A percentile compares a stretch with the other conserved stretches of the same genome.
phyloP scores from a whole-genome alignment of 306 rosid species.

The Canavalia gladiata region DNA sequence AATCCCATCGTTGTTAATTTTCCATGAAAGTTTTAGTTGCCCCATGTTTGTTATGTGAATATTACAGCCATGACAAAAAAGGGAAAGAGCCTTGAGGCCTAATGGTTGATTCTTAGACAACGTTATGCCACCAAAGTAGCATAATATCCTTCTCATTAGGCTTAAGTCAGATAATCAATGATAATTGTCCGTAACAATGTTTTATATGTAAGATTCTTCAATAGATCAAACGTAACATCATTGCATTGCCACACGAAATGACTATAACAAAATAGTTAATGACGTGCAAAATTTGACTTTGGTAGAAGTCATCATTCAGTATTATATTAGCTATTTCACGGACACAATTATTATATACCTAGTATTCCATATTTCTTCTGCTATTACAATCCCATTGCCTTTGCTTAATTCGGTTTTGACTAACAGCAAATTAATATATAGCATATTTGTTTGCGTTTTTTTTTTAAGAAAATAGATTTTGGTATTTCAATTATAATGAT shows the following conservation, averaged over 20 bases:
- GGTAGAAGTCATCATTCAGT: background rate
- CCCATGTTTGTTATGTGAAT: slow-evolving; percentile 6
- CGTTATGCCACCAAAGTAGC: slow-evolving; percentile 36
- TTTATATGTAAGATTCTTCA: slow-evolving; percentile 35
- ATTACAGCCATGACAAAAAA: slow-evolving; percentile 32
- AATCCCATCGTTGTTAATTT: slow-evolving; percentile 15
- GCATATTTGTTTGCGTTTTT: no score
- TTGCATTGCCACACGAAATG: slow-evolving; percentile 47
- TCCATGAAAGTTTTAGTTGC: slow-evolving; percentile 6
- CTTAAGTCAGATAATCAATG: slow-evolving; percentile 8
- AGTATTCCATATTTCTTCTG: background rate
- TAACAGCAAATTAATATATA: background rate
- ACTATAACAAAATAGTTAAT: slow-evolving; percentile 40
- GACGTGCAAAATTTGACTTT: slow-evolving; percentile 50
- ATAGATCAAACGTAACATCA: slow-evolving; percentile 50
- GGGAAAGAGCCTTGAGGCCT: slow-evolving; percentile 13
- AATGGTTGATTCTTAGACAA: slow-evolving; percentile 27
- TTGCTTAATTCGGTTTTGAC: background rate
- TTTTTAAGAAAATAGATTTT: no score
- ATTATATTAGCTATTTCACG: slow-evolving; percentile 17
- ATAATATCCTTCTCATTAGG: slow-evolving; percentile 33
- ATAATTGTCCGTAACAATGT: slow-evolving; percentile 9
- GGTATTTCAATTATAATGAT: background rate
- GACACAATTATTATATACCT: background rate
- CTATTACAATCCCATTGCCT: background rate